Percentiles rank a stretch among this genome's conserved stretches.
Evolutionary conservation across 495 filamentous ascomycete genomes (phyloP).

Genomic region (Tirmania nivea): DNA sequence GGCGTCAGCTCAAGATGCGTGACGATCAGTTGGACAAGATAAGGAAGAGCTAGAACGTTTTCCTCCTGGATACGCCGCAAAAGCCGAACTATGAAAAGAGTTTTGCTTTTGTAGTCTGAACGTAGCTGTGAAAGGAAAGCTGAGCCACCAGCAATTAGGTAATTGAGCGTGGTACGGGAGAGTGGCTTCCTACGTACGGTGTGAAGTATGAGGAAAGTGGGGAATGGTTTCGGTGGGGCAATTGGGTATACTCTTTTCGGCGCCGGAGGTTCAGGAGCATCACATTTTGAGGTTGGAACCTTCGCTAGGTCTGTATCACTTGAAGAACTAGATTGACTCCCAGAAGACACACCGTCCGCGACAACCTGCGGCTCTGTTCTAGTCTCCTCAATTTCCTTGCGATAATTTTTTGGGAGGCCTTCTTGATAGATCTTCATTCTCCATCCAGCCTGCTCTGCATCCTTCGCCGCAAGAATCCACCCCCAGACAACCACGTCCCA

Average conservation of each 20-base stretch:
- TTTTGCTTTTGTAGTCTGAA: background rate
- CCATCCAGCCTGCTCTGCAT: slow-evolving; percentile 22
- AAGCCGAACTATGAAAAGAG: background rate
- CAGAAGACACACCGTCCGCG: background rate
- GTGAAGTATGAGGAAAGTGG: background rate
- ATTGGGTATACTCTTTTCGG: background rate
- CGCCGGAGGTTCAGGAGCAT: too few species aligned
- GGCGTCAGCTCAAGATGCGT: background rate
- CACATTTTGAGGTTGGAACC: too few species aligned
- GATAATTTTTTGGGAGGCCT: background rate
- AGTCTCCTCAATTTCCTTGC: slow-evolving; percentile 21
- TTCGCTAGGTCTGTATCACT: background rate
- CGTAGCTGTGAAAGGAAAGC: background rate
- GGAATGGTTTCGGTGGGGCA: background rate
- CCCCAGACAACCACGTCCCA: slow-evolving; percentile 37
- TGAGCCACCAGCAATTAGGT: background rate
- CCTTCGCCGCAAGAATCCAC: slow-evolving; percentile 31
- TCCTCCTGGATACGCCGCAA: slow-evolving; percentile 15
- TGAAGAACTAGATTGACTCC: background rate
- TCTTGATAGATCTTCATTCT: slow-evolving; percentile 20
- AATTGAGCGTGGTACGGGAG: background rate
- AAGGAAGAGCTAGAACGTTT: background rate
- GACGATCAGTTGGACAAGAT: background rate
- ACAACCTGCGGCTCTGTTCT: slow-evolving; percentile 23
- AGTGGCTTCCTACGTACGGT: background rate